Conservation (phyloP, 768 basidiomycete genomes). For the Pisolithus tinctorius region DNA sequence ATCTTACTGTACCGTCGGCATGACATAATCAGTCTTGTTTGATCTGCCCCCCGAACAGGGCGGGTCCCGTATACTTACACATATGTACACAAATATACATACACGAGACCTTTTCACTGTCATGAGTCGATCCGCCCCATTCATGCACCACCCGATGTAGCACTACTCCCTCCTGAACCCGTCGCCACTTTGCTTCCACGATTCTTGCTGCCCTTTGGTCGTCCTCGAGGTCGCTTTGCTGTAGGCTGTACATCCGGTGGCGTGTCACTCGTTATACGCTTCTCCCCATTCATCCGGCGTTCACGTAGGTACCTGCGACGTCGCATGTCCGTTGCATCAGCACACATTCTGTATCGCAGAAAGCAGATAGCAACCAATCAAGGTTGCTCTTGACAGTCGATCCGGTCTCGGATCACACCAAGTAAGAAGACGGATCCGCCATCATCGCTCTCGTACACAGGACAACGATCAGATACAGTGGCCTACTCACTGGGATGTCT, state of each 20-base stretch:
- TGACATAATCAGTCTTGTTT: background rate
- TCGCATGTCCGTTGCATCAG: background rate
- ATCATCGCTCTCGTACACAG: too few species aligned
- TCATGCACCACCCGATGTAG: conserved; percentile 1
- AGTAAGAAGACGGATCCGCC: too few species aligned
- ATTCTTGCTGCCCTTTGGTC: conserved; percentile 70
- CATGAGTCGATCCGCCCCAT: background rate
- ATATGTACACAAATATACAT: background rate
- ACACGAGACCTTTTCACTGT: background rate
- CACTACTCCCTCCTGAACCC: conserved; percentile 10
- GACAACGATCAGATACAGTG: conserved; percentile 6
- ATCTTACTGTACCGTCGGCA: background rate
- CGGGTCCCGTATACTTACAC: background rate
- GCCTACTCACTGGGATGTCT: conserved; percentile 41
- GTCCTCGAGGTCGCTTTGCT: conserved; percentile 52
- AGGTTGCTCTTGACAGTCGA: too few species aligned
- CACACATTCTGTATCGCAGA: too few species aligned
- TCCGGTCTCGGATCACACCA: too few species aligned
- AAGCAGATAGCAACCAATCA: too few species aligned
- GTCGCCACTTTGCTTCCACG: conserved; percentile 12
- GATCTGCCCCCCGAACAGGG: background rate
- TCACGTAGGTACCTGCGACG: conserved; percentile 51
- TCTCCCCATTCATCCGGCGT: conserved; percentile 48
- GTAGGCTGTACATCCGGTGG: conserved; percentile 24
- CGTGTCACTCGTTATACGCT: conserved; percentile 20